phyloP scores from a whole-genome alignment of 2,329 filamentous ascomycete species.

The Aspergillus pseudoterreus region DNA sequence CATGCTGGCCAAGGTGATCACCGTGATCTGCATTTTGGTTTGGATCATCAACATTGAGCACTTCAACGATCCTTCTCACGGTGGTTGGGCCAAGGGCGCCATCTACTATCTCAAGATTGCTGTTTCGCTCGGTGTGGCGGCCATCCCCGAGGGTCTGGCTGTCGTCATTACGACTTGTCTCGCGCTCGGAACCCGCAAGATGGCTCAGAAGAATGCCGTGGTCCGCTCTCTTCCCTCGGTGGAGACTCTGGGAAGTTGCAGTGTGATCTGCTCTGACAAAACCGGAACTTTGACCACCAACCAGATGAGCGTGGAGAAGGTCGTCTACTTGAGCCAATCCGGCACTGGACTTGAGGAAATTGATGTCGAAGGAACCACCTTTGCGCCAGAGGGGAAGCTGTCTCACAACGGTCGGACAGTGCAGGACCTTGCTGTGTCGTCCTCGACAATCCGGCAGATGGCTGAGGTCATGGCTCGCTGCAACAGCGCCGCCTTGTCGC shows the following conservation, averaged over 20 bases:
- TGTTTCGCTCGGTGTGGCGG: slow-evolving; percentile 94
- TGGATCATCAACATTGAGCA: slow-evolving; percentile 99
- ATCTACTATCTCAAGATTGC: slow-evolving; percentile 99
- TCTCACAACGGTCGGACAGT: slow-evolving; percentile 64
- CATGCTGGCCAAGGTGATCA: slow-evolving; percentile 94
- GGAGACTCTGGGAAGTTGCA: slow-evolving; percentile 97
- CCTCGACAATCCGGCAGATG: slow-evolving; percentile 76
- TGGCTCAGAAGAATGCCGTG: slow-evolving; percentile 97
- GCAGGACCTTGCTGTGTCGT: slow-evolving; percentile 65
- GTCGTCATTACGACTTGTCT: slow-evolving; percentile 99
- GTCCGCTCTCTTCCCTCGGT: slow-evolving; percentile 95
- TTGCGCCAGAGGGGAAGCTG: slow-evolving; percentile 76
- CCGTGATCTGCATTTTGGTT: slow-evolving; percentile 90
- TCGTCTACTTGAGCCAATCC: slow-evolving; percentile 74
- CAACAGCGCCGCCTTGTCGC: slow-evolving; percentile 81
- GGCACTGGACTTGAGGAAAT: slow-evolving; percentile 77
- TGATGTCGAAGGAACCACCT: slow-evolving; percentile 88
- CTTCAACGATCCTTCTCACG: slow-evolving; percentile 91
- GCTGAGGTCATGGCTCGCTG: slow-evolving; percentile 69
- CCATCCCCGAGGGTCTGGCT: slow-evolving; percentile 94
- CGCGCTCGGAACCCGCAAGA: slow-evolving; percentile 92
- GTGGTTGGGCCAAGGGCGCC: slow-evolving; percentile 90
- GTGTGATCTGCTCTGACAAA: slow-evolving; percentile 99
- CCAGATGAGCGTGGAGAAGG: slow-evolving; percentile 96
- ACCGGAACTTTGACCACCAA: slow-evolving; percentile 97